Evolutionary conservation across 2,329 filamentous ascomycete genomes (phyloP), one percentile per base, ranked within the genome.

Genomic region (Akanthomyces dipterigenus): DNA sequence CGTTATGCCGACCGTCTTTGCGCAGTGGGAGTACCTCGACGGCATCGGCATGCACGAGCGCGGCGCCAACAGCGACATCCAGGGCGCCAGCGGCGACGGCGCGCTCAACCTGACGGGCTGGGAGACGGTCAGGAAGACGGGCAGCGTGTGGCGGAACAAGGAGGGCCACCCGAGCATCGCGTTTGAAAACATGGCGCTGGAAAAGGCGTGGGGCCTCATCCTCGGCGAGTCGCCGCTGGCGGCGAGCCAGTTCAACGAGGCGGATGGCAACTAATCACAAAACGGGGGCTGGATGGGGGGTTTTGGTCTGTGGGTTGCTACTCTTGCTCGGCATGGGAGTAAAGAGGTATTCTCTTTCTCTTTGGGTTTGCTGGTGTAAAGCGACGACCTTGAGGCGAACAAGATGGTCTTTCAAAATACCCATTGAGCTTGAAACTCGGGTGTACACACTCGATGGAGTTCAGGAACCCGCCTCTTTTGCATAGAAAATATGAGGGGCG

Each of bases 1-100:
- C 45, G 55, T 70, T 6, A 55, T 63, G 49, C 70, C 69, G 11
- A 61, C 65, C n/a, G 51, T 68, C n/a, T 62, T 70, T 38, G 67
- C 64, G 3, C 67, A 70, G 62, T 72, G 68, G 68, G 61, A 62
- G 46, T 71, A 70, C 38, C 60, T 55, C 2, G 42, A 54, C 22
- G 61, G 63, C 24, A 56, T 70, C 40, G 68, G 68, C 51, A 68
- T 68, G 67, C 58, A 55, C 56, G 63, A 65, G 60, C 60, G 60
- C 60, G 60, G 60, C 38, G 61, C 68, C 2, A 65, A 65, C 49
- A 66, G 64, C 57, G 67, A 70, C 46, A 68, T 70, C 40, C 62
- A 66, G 20, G 63, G 66, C n/a, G 63, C 48, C 45, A 31, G 64
- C 24, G 55, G 56, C 49, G 63, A 65, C 49, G 43, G 53, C 14